phyloP scores from a whole-genome alignment of 306 rosid species.

The Nissolia schottii region DNA sequence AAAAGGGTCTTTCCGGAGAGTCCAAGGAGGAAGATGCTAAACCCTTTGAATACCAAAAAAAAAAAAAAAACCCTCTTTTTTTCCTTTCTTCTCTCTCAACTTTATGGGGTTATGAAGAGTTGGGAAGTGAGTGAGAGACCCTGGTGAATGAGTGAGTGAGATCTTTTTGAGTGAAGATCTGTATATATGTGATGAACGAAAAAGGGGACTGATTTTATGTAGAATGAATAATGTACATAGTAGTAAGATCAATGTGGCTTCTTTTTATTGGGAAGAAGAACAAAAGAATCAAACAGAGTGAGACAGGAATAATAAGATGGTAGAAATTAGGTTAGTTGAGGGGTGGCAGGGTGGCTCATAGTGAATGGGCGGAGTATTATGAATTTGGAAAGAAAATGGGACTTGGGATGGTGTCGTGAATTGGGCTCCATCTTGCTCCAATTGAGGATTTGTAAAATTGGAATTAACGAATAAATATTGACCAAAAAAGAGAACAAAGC shows the following conservation, averaged over 20 bases:
- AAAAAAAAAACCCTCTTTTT: neutral
- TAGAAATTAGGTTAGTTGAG: neutral
- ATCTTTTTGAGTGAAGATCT: neutral
- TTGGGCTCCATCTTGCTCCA: neutral
- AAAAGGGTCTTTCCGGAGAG: neutral
- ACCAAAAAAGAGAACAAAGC: no score
- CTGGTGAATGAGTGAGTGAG: neutral
- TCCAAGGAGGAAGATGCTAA: neutral
- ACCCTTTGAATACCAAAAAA: neutral
- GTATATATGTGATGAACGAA: neutral
- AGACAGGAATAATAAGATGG: neutral
- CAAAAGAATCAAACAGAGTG: neutral
- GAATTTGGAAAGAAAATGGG: neutral
- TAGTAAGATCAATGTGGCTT: neutral
- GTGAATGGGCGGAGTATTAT: neutral
- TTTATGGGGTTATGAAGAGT: neutral
- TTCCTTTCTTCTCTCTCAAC: neutral
- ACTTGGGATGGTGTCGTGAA: neutral
- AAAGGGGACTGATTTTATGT: neutral
- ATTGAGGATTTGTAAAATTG: neutral
- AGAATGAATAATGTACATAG: no score
- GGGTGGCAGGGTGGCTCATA: neutral
- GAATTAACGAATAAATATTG: no score
- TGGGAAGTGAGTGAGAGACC: neutral
- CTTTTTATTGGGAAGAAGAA: neutral